phyloP scores from a whole-genome alignment of 192 early-diverging fungal species.

The Rhizoclosmatium globosum region DNA sequence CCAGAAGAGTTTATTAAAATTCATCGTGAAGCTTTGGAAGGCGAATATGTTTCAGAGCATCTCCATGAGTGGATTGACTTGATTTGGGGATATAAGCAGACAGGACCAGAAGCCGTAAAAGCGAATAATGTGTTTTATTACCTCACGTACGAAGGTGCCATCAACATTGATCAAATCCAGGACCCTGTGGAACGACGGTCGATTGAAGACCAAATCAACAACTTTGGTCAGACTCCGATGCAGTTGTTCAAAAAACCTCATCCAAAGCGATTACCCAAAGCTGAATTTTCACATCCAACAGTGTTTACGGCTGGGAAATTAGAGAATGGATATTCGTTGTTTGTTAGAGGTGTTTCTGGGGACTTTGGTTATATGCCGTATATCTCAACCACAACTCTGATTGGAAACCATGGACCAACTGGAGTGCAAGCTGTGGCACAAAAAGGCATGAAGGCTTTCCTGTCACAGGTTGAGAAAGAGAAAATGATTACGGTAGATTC shows the following conservation, averaged over 20 bases:
- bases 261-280: constrained; percentile 55
- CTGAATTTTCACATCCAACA: constrained; percentile 15
- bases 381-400: background rate
- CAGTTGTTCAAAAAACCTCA: constrained; percentile 90
- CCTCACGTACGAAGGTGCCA: constrained; percentile 95
- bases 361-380: constrained; percentile 13
- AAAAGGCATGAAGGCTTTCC: constrained; percentile 12
- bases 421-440: background rate
- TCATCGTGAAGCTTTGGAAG: constrained; percentile 77
- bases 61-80: constrained; percentile 96
- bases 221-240: constrained; percentile 96
- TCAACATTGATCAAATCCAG: constrained; percentile 87
- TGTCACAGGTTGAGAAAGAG: constrained; percentile 17
- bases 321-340: constrained; percentile 23
- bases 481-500: constrained; percentile 41
- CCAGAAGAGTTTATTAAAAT: constrained; percentile 84
- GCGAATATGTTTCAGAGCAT: constrained; percentile 87
- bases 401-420: background rate
- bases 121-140: constrained; percentile 96
- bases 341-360: constrained; percentile 13
- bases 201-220: constrained; percentile 93
- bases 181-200: constrained; percentile 90
- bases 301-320: constrained; percentile 38
- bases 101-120: constrained; percentile 82
- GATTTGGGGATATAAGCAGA: constrained; percentile 96